Conservation (phyloP, 2,329 filamentous ascomycete genomes). For the Pyrenophora graminea region DNA sequence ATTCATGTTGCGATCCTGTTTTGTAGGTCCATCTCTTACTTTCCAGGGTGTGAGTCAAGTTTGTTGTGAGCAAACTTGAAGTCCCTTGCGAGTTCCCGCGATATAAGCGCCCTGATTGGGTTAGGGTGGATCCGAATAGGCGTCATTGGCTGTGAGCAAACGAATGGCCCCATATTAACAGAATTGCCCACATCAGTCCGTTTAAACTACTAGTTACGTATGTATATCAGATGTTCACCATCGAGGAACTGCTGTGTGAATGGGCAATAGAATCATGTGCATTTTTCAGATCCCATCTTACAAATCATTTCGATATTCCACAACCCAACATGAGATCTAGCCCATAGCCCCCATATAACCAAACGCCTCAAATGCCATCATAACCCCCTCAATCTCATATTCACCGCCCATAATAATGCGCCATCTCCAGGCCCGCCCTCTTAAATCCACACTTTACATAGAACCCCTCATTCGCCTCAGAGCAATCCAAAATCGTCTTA, state of each 20-base stretch:
- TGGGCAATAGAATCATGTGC: too few species aligned
- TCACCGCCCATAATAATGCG: slow-evolving; percentile 73
- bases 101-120: not conserved
- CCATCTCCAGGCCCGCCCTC: slow-evolving; percentile 92
- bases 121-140: too few species aligned
- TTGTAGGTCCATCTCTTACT: not conserved
- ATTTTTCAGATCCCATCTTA: not conserved
- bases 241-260: too few species aligned
- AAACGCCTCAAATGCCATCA: slow-evolving; percentile 4
- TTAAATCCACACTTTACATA: slow-evolving; percentile 98
- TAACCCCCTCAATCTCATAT: not conserved
- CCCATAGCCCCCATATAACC: not conserved
- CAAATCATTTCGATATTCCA: not conserved
- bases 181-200: too few species aligned
- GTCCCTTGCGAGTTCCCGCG: not conserved
- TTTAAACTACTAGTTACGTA: too few species aligned
- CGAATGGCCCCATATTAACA: too few species aligned
- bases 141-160: too few species aligned
- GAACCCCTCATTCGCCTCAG: slow-evolving; percentile 93
- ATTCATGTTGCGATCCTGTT: not conserved
- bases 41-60: not conserved
- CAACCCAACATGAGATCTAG: not conserved
- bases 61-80: too few species aligned
- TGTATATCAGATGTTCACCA: too few species aligned
- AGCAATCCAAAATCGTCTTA: slow-evolving; percentile 96